phyloP scores from a whole-genome alignment of 2,329 filamentous ascomycete species.

The Colletotrichum tofieldiae region DNA sequence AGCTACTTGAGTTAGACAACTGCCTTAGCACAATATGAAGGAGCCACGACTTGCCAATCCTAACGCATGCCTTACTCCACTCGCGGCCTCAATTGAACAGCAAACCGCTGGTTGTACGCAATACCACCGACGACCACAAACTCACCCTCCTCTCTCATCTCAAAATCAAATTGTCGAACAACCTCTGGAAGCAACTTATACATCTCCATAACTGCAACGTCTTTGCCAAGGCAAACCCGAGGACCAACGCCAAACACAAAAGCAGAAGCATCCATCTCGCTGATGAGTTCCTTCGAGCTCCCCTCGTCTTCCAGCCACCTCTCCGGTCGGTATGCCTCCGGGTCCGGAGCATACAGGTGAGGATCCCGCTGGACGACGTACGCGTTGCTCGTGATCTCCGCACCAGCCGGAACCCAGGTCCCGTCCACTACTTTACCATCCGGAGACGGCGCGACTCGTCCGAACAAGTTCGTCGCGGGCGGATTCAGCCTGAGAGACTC shows the following conservation, averaged over 20 bases:
- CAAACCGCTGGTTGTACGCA: conserved; percentile 11
- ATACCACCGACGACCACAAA: conserved; percentile 15
- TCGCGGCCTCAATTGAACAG: background rate
- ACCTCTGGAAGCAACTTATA: conserved; percentile 26
- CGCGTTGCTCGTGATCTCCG: conserved; percentile 46
- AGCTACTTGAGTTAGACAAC: no score
- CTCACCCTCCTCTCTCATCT: conserved; percentile 1
- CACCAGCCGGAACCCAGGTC: conserved; percentile 25
- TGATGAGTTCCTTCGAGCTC: conserved; percentile 8
- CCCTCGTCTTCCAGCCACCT: conserved; percentile 55
- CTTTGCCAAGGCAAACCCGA: conserved; percentile 19
- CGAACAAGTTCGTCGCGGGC: conserved; percentile 24
- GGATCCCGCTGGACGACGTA: conserved; percentile 55
- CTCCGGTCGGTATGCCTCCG: conserved; percentile 57
- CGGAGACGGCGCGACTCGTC: conserved; percentile 6
- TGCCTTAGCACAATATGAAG: no score
- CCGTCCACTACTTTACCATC: conserved; percentile 23
- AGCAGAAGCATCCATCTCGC: conserved; percentile 19
- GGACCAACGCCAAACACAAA: conserved; percentile 28
- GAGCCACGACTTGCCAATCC: no score
- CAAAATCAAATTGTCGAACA: conserved; percentile 28
- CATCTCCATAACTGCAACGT: conserved; percentile 27
- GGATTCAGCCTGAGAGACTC: conserved; percentile 27
- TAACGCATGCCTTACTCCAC: no score
- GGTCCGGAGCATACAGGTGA: conserved; percentile 52